Conservation (phyloP, 2,329 filamentous ascomycete genomes). For the Tolypocladium pustulatum region DNA sequence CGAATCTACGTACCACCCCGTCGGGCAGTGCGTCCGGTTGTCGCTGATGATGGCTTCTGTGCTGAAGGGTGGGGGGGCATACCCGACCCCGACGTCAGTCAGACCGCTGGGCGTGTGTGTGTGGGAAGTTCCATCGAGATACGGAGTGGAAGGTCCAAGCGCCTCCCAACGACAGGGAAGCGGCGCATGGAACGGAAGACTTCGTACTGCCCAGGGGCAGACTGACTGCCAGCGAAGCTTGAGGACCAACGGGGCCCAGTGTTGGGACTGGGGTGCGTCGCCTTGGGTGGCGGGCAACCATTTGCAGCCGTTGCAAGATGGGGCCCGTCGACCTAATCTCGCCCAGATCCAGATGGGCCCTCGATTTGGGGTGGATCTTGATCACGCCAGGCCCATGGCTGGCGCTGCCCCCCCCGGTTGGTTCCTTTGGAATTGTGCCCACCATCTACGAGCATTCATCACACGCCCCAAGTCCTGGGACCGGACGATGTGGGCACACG, state of each 20-base stretch:
- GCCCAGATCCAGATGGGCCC: constrained; percentile 9
- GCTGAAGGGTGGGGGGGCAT: background rate
- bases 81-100: background rate
- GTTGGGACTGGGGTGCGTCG: background rate
- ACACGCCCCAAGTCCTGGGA: background rate
- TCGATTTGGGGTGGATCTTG: constrained; percentile 7
- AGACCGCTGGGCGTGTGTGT: background rate
- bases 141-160: background rate
- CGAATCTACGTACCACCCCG: background rate
- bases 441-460: background rate
- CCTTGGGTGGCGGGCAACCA: background rate
- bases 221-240: background rate
- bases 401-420: background rate
- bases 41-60: background rate
- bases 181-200: background rate
- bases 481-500: background rate
- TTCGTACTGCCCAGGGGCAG: too few species aligned
- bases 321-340: constrained; percentile 10
- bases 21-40: background rate
- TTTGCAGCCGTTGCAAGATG: background rate
- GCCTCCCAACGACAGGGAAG: background rate
- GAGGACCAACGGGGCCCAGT: background rate
- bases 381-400: constrained; percentile 8
- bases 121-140: background rate
- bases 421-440: background rate